phyloP scores from a whole-genome alignment of 2,329 filamentous ascomycete genomes.

The Raffaelea arxii region DNA sequence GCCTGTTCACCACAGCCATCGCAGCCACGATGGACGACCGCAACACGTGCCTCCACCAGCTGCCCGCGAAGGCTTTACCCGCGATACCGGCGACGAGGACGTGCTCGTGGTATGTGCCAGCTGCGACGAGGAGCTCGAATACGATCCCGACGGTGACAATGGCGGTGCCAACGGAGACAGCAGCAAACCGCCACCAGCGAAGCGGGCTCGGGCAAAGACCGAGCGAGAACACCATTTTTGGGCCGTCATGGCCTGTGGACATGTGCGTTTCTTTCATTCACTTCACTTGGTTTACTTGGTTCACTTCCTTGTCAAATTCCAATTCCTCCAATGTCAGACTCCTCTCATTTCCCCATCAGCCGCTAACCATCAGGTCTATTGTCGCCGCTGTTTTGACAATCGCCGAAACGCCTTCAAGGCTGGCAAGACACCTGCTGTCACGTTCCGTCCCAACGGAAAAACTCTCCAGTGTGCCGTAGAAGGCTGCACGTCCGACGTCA shows the following conservation, averaged over 20 bases:
- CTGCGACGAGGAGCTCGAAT: slow-evolving; percentile 75
- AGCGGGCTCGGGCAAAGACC: slow-evolving; percentile 36
- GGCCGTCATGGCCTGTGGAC: slow-evolving; percentile 83
- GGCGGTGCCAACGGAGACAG: no score
- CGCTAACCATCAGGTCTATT: slow-evolving; percentile 43
- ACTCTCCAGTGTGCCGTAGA: slow-evolving; percentile 45
- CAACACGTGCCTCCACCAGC: slow-evolving; percentile 54
- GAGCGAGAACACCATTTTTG: slow-evolving; percentile 75
- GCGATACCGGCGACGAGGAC: slow-evolving; percentile 62
- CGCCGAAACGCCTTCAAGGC: slow-evolving; percentile 35
- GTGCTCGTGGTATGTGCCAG: slow-evolving; percentile 74
- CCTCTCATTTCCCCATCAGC: background rate
- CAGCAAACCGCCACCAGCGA: slow-evolving; percentile 20
- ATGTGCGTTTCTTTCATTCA: slow-evolving; percentile 48
- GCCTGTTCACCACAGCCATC: no score
- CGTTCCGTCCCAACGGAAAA: slow-evolving; percentile 27
- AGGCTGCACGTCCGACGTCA: slow-evolving; percentile 43
- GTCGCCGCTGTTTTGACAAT: slow-evolving; percentile 50
- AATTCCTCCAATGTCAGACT: no score
- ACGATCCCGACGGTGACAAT: slow-evolving; percentile 43
- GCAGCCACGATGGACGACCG: slow-evolving; percentile 20
- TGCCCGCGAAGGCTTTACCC: slow-evolving; percentile 67
- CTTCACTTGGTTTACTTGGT: background rate
- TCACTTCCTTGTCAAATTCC: slow-evolving; percentile 1
- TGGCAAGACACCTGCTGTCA: slow-evolving; percentile 17